These are phyloP conservation scores for Hortaea sp. DNA, from an alignment of 2,329 filamentous ascomycete genomes.

Conservation along the genomic window DNA sequence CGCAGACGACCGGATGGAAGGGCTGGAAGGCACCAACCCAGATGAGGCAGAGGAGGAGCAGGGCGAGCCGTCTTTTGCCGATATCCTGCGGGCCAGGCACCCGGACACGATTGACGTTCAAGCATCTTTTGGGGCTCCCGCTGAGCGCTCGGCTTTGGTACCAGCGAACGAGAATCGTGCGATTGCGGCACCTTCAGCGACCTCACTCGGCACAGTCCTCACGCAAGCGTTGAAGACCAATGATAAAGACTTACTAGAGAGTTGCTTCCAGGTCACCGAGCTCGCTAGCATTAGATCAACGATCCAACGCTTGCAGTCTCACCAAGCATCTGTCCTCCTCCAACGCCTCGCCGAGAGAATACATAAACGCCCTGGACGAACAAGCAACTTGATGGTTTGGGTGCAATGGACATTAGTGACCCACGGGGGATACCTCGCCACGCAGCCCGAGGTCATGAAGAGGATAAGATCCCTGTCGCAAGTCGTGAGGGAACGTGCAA, in stretches of 20 bases:
- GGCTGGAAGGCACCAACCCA: background rate
- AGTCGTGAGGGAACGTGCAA: slow-evolving; percentile 77
- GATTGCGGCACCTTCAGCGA: slow-evolving; percentile 56
- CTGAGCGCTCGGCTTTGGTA: slow-evolving; percentile 34
- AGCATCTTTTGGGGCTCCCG: slow-evolving; percentile 38
- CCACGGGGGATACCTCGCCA: slow-evolving; percentile 83
- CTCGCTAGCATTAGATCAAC: slow-evolving; percentile 71
- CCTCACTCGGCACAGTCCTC: slow-evolving; percentile 84
- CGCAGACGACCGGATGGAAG: slow-evolving; percentile 5
- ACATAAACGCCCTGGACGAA: slow-evolving; percentile 76
- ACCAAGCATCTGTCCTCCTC: slow-evolving; percentile 68
- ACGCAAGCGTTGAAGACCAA: slow-evolving; percentile 88
- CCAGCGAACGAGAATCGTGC: slow-evolving; percentile 35
- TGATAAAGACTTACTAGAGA: slow-evolving; percentile 80
- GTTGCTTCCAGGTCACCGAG: slow-evolving; percentile 76
- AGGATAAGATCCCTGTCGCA: slow-evolving; percentile 70
- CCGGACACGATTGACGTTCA: slow-evolving; percentile 68
- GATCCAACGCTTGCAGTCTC: slow-evolving; percentile 80
- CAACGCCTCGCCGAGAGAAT: slow-evolving; percentile 78
- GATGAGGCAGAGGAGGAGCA: slow-evolving; percentile 10
- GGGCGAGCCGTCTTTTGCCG: slow-evolving; percentile 65
- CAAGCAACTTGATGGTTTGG: slow-evolving; percentile 86
- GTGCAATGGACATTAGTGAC: slow-evolving; percentile 89
- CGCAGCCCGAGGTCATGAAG: slow-evolving; percentile 71
- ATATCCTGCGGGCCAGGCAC: slow-evolving; percentile 62